These are phyloP conservation scores for Citrus maxima DNA, from an alignment of 345 rosid genomes.

Conservation along the genomic window DNA sequence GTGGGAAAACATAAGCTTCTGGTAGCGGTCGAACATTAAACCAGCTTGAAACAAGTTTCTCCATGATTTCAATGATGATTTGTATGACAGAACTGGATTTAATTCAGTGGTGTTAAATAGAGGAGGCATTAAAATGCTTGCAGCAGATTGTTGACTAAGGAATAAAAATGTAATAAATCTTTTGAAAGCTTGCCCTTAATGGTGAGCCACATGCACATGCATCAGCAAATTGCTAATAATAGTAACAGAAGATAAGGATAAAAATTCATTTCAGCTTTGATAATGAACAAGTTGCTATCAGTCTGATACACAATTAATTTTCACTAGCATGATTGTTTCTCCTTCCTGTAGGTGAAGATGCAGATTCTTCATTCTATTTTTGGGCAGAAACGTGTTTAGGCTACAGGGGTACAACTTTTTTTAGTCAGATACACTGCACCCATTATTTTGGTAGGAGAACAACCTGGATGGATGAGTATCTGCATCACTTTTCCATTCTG, in stretches of 20 bases:
- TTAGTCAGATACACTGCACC: neutral
- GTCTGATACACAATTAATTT: neutral
- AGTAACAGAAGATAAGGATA: slow-evolving; percentile 2
- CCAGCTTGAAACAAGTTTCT: slow-evolving; percentile 29
- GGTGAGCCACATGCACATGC: slow-evolving; percentile 11
- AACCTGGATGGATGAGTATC: neutral
- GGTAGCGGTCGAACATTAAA: slow-evolving; percentile 22
- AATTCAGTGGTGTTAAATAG: neutral
- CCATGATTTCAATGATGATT: slow-evolving; percentile 19
- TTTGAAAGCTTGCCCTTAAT: neutral
- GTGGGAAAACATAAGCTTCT: slow-evolving; percentile 28
- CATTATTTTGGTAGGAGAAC: neutral
- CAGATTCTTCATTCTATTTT: neutral
- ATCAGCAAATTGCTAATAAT: slow-evolving; percentile 17
- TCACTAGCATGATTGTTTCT: neutral
- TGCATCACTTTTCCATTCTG: neutral
- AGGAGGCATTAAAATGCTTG: slow-evolving; percentile 4
- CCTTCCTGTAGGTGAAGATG: slow-evolving; percentile 1
- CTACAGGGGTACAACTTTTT: neutral
- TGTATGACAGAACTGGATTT: neutral
- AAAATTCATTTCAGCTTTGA: neutral
- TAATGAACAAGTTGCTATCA: slow-evolving; percentile 14
- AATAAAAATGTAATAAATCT: neutral
- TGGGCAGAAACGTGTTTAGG: neutral
- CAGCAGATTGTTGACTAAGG: slow-evolving; percentile 12